Conservation (phyloP, 345 rosid species). For the Nasturtium officinale region DNA sequence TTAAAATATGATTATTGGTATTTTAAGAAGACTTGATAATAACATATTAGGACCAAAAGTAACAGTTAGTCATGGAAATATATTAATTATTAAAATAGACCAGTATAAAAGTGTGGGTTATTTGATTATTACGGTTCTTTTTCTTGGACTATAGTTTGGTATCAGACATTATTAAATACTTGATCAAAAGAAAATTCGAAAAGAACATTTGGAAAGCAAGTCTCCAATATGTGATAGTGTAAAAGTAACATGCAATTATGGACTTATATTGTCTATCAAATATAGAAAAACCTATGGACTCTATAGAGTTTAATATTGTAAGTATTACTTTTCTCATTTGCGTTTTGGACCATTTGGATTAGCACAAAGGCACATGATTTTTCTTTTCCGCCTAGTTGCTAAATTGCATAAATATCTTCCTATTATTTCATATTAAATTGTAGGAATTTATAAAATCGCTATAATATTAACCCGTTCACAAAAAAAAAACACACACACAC, state of each 20-base stretch:
- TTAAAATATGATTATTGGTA: not conserved
- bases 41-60: not conserved
- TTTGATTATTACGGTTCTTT: not conserved
- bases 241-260: not conserved
- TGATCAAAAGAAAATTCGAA: not conserved
- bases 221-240: not conserved
- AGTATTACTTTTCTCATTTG: not conserved
- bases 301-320: not conserved
- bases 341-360: not conserved
- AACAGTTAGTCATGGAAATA: not conserved
- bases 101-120: not conserved
- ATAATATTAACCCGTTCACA: no score
- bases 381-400: not conserved
- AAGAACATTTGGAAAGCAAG: not conserved
- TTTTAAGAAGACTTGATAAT: not conserved
- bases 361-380: not conserved
- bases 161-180: not conserved
- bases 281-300: no score
- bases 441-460: not conserved
- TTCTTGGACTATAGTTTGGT: not conserved
- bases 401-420: not conserved
- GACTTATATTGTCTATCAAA: not conserved
- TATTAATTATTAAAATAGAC: not conserved
- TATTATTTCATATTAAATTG: not conserved
- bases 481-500: no score